Conservation (phyloP, 2,329 filamentous ascomycete species). For the Tolypocladium sp. region DNA sequence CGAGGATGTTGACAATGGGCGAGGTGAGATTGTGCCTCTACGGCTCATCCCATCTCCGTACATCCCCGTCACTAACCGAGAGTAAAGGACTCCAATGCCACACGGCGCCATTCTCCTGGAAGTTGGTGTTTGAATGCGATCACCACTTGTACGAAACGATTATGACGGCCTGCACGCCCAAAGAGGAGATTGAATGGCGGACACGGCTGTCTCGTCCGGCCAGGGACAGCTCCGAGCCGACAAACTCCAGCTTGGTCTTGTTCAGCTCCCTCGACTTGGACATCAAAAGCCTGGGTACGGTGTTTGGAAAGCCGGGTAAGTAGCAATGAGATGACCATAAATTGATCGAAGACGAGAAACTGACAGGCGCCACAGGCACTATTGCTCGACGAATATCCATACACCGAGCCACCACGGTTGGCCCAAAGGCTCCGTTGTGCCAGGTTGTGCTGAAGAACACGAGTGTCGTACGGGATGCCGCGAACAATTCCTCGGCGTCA, state of each 20-base stretch:
- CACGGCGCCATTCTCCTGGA: conserved; percentile 83
- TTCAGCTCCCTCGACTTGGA: conserved; percentile 59
- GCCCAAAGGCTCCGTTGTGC: conserved; percentile 55
- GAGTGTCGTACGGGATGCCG: conserved; percentile 51
- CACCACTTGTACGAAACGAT: conserved; percentile 76
- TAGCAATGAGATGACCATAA: background rate
- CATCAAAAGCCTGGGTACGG: conserved; percentile 64
- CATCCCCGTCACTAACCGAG: background rate
- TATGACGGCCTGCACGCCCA: conserved; percentile 73
- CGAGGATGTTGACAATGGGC: conserved; percentile 66
- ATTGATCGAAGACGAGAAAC: background rate
- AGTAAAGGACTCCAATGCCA: conserved; percentile 72
- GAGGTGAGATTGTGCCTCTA: conserved; percentile 40
- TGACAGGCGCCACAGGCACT: conserved; percentile 34
- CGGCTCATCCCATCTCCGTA: background rate
- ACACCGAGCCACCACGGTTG: conserved; percentile 67
- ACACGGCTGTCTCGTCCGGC: conserved; percentile 47
- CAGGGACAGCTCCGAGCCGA: conserved; percentile 37
- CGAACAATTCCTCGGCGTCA: conserved; percentile 29
- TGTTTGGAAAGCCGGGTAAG: conserved; percentile 63
- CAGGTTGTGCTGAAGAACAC: conserved; percentile 87
- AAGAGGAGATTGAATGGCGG: conserved; percentile 76
- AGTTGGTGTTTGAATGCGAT: conserved; percentile 71
- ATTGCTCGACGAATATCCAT: conserved; percentile 65
- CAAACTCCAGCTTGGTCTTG: conserved; percentile 42